Evolutionary conservation across 208 protist species (phyloP), one percentile per base, ranked within the genome.

Genomic region (Leishmania amazonensis): DNA sequence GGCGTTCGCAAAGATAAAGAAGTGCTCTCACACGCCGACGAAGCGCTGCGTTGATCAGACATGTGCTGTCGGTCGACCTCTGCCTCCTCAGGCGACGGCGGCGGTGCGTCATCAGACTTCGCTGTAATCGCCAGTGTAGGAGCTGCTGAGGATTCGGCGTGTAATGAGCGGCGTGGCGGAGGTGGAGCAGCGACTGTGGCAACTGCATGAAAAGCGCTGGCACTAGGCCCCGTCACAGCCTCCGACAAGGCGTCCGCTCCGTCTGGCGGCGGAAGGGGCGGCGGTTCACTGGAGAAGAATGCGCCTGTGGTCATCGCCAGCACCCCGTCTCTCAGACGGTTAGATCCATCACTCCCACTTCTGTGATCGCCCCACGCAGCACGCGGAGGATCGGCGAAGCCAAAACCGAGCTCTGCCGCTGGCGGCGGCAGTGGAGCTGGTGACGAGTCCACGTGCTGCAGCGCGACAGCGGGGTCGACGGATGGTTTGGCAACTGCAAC

Each of bases 251-350:
- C 71, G 15, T 51, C 70, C 13, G 77, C 73, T 17, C 45, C 62
- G 74, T 85, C 72, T 8, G 64, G 54, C 21, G 73, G 78, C 38
- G 78, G 73, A 68, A 85, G 72, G 38, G 83, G 83, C 21, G 83
- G 83, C 7, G 83, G 83, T 35, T 76, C 83, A 45, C 72, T 79
- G 0, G 77, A 65, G 49, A 82, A 82, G 31, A 78, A 35, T 0
- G 58, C 5, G n/a, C 28, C 45, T 45, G 51, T 31, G 35, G 51
- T 45, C 53, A 28, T 45, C 49, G 19, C 17, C 35, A 28, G 15
- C 71, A 24, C 47, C 45, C 31, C 35, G 53, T 62, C 51, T 21
- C 51, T 51, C 40, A 40, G 47, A 28, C 5, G 24, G 19, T 76
- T 9, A 38, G 15, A 35, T 8, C 11, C 58, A 5, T 17, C 75